Percentiles rank a stretch among this genome's conserved stretches.
These are phyloP conservation scores for Cryphonectria japonica DNA, from an alignment of 2,329 filamentous ascomycete genomes.

Conservation along the genomic window DNA sequence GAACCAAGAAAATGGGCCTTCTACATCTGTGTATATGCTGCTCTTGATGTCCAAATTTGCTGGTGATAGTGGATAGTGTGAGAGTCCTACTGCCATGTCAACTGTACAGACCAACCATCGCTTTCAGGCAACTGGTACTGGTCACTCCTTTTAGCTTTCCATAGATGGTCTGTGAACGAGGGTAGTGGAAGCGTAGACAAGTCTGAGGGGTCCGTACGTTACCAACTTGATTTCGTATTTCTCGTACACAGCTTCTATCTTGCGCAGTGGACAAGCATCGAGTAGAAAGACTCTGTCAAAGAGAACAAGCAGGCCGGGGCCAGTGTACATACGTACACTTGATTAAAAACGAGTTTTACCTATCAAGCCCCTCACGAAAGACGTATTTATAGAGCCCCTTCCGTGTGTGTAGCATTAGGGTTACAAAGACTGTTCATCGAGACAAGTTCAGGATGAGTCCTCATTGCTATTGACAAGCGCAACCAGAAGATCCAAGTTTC, in stretches of 20 bases:
- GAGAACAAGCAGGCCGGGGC: neutral
- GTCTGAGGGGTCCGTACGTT: constrained; percentile 42
- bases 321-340: constrained; percentile 38
- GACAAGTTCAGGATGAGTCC: constrained; percentile 35
- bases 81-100: too few species aligned
- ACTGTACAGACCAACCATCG: too few species aligned
- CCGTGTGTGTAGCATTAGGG: too few species aligned
- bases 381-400: too few species aligned
- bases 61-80: neutral
- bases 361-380: too few species aligned
- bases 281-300: constrained; percentile 35
- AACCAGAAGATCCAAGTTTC: constrained; percentile 41
- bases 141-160: too few species aligned
- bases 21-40: constrained; percentile 34
- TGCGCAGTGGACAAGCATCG: constrained; percentile 38
- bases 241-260: constrained; percentile 37
- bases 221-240: constrained; percentile 39
- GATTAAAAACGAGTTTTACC: constrained; percentile 38
- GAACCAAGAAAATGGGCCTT: constrained; percentile 36
- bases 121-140: too few species aligned
- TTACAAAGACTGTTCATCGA: too few species aligned
- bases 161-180: too few species aligned
- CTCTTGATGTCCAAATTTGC: constrained; percentile 7
- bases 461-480: constrained; percentile 37
- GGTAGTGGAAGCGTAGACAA: constrained; percentile 9